Percentiles rank a stretch among this genome's conserved stretches.
Evolutionary conservation across 2,329 filamentous ascomycete species (phyloP).

Genomic region (Pseudogymnoascus sp.): DNA sequence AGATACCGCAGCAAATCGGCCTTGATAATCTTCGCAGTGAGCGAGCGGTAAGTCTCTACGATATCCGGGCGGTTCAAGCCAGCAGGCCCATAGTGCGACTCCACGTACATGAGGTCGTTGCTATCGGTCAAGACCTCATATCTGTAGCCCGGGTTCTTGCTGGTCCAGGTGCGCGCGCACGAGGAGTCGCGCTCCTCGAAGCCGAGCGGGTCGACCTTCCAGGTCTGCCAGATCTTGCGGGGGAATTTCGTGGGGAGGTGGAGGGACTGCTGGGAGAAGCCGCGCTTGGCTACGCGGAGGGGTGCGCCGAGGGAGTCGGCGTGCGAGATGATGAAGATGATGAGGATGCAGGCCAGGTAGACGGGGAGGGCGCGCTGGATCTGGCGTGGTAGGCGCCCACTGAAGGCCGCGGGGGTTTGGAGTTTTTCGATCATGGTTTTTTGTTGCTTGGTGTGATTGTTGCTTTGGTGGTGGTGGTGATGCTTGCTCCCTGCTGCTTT

Average conservation of each 20-base stretch:
- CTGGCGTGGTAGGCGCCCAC: slow-evolving; percentile 14
- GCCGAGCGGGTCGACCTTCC: slow-evolving; percentile 61
- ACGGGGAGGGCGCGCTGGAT: slow-evolving; percentile 24
- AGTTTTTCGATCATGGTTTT: not conserved
- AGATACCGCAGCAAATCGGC: slow-evolving; percentile 60
- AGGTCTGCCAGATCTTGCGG: slow-evolving; percentile 69
- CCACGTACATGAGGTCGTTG: slow-evolving; percentile 61
- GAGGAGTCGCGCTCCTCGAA: slow-evolving; percentile 58
- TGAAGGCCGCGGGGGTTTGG: not conserved
- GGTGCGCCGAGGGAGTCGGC: slow-evolving; percentile 14
- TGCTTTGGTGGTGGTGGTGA: slow-evolving; percentile 11
- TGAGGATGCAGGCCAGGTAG: slow-evolving; percentile 20
- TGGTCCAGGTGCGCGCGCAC: slow-evolving; percentile 56
- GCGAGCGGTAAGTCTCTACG: slow-evolving; percentile 50
- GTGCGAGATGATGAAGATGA: slow-evolving; percentile 22
- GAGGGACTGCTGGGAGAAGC: slow-evolving; percentile 2
- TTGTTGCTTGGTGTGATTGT: slow-evolving; percentile 9
- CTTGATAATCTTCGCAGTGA: slow-evolving; percentile 59
- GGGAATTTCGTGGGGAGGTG: slow-evolving; percentile 39
- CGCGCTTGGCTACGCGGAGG: slow-evolving; percentile 5
- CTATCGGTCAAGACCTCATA: slow-evolving; percentile 47
- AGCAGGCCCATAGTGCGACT: slow-evolving; percentile 57
- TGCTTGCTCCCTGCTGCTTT: not conserved
- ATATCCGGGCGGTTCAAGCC: slow-evolving; percentile 63
- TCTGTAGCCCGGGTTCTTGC: slow-evolving; percentile 58